Conservation (phyloP, 495 filamentous ascomycete species). For the Daldinia caldariorum region DNA sequence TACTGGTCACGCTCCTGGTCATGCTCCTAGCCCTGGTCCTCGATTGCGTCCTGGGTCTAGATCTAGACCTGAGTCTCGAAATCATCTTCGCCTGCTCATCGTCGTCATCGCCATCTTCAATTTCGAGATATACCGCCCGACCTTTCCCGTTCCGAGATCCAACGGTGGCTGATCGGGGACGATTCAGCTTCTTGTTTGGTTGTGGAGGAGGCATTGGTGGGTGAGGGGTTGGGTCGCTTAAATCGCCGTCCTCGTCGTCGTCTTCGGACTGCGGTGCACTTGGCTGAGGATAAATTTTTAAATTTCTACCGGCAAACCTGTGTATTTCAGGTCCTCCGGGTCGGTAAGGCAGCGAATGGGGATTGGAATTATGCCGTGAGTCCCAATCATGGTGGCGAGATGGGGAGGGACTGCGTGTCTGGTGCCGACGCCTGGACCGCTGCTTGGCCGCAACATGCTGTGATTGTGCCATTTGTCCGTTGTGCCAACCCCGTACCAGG, state of each 20-base stretch:
- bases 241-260: conserved; percentile 24
- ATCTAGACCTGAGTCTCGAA: conserved; percentile 41
- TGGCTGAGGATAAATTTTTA: conserved; percentile 42
- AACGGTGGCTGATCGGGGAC: conserved; percentile 36
- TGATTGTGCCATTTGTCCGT: conserved; percentile 57
- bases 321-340: conserved; percentile 47
- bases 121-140: conserved; percentile 42
- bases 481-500: conserved; percentile 51
- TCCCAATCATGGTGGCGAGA: conserved; percentile 56
- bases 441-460: conserved; percentile 48
- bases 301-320: conserved; percentile 42
- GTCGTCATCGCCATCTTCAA: conserved; percentile 44
- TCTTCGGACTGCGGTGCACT: conserved; percentile 40
- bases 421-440: conserved; percentile 49
- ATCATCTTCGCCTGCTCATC: conserved; percentile 41
- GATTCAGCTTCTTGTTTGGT: conserved; percentile 32
- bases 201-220: conserved; percentile 45
- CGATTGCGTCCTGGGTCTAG: conserved; percentile 33
- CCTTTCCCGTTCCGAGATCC: conserved; percentile 41
- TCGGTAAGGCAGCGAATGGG: conserved; percentile 56
- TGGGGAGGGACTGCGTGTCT: conserved; percentile 48
- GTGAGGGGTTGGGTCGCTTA: conserved; percentile 44
- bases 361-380: conserved; percentile 44
- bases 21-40: conserved; percentile 10
- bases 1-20: conserved; percentile 21